These are phyloP conservation scores for Fusarium setosum DNA, from an alignment of 2,329 filamentous ascomycete species.

Conservation along the genomic window DNA sequence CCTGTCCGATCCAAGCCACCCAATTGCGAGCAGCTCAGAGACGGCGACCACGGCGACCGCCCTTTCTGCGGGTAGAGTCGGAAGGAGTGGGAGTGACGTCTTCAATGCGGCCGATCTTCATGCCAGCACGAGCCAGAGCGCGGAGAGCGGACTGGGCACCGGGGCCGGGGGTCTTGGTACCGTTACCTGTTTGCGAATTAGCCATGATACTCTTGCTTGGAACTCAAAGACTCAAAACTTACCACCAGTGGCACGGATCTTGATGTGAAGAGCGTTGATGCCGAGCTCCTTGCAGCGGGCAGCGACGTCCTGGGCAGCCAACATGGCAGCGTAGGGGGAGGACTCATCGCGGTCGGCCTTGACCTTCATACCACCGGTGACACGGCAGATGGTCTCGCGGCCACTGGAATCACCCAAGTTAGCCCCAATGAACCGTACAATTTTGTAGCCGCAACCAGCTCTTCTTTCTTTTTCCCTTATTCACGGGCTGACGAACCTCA, in stretches of 20 bases:
- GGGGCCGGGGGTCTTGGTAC: slow-evolving; percentile 99
- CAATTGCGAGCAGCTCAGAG: slow-evolving; percentile 71
- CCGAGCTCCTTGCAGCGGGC: slow-evolving; percentile 80
- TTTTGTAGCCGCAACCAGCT: slow-evolving; percentile 13
- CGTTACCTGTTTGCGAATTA: slow-evolving; percentile 75
- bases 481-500: slow-evolving; percentile 72
- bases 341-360: slow-evolving; percentile 99
- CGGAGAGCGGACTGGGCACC: slow-evolving; percentile 99
- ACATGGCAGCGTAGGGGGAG: slow-evolving; percentile 99
- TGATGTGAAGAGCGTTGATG: slow-evolving; percentile 97
- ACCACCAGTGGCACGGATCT: slow-evolving; percentile 99
- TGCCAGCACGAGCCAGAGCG: slow-evolving; percentile 97
- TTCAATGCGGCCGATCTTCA: slow-evolving; percentile 99
- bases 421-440: slow-evolving; percentile 41
- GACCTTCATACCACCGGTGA: slow-evolving; percentile 99
- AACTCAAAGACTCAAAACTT: slow-evolving; percentile 50
- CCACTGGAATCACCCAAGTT: slow-evolving; percentile 78
- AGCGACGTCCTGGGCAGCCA: slow-evolving; percentile 99
- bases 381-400: slow-evolving; percentile 99
- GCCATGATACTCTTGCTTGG: not conserved
- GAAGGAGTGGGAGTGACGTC: slow-evolving; percentile 99
- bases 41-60: slow-evolving; percentile 99
- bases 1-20: slow-evolving; percentile 49
- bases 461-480: slow-evolving; percentile 15
- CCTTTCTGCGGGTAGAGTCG: slow-evolving; percentile 99